Evolutionary conservation across 495 filamentous ascomycete species (phyloP).

Genomic region (Penicillium mononematosum): DNA sequence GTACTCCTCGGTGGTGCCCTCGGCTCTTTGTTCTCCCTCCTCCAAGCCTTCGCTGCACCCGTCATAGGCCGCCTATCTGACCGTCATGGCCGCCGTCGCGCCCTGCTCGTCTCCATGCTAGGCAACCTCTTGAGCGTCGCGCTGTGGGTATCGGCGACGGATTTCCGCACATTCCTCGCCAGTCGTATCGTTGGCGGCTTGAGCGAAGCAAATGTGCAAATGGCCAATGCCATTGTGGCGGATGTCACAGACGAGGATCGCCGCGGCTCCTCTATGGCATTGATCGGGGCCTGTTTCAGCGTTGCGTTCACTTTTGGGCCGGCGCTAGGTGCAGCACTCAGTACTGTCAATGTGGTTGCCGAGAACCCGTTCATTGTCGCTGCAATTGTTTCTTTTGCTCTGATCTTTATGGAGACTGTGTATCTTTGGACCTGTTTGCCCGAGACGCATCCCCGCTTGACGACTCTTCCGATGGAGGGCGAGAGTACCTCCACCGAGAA

Average conservation of each 20-base stretch:
- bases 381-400: slow-evolving; percentile 74
- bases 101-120: slow-evolving; percentile 88
- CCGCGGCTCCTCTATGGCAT: slow-evolving; percentile 86
- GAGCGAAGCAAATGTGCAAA: slow-evolving; percentile 95
- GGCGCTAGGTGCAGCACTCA: slow-evolving; percentile 81
- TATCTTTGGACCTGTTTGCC: slow-evolving; percentile 88
- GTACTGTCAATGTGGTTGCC: slow-evolving; percentile 68
- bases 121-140: slow-evolving; percentile 91
- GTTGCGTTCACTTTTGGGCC: slow-evolving; percentile 97
- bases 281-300: slow-evolving; percentile 94
- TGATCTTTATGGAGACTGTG: slow-evolving; percentile 81
- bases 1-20: slow-evolving; percentile 93
- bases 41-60: slow-evolving; percentile 90
- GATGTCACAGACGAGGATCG: slow-evolving; percentile 84
- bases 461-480: slow-evolving; percentile 32
- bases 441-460: slow-evolving; percentile 71
- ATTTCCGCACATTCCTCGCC: slow-evolving; percentile 93
- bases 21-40: slow-evolving; percentile 87
- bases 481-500: slow-evolving; percentile 4
- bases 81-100: slow-evolving; percentile 80
- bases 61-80: slow-evolving; percentile 88
- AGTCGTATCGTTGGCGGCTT: slow-evolving; percentile 89
- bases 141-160: slow-evolving; percentile 87
- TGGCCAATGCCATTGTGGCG: slow-evolving; percentile 94
- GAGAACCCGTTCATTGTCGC: slow-evolving; percentile 93